Conservation (phyloP, 495 filamentous ascomycete species). For the Aspergillus cristatus region DNA sequence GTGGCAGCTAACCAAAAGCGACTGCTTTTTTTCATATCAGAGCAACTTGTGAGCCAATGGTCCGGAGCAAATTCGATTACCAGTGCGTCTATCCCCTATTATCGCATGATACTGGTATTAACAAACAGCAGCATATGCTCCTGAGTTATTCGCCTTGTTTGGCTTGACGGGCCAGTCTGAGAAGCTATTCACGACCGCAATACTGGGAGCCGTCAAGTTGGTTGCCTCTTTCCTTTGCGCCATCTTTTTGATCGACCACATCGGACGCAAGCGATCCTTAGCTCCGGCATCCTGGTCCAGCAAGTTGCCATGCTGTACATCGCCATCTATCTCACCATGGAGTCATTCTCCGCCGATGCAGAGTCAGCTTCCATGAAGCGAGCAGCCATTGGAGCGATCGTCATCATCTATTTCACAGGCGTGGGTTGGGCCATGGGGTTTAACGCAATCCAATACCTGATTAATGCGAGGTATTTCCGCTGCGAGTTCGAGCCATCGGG, state of each 20-base stretch:
- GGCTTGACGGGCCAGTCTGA: slow-evolving; percentile 49
- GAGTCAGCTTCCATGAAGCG: slow-evolving; percentile 5
- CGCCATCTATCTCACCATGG: slow-evolving; percentile 46
- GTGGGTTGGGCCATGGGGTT: slow-evolving; percentile 58
- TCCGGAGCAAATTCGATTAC: slow-evolving; percentile 49
- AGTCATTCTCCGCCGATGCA: slow-evolving; percentile 5
- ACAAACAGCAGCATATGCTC: slow-evolving; percentile 43
- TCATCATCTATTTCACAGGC: slow-evolving; percentile 47
- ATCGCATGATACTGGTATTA: not conserved
- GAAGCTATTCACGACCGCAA: slow-evolving; percentile 50
- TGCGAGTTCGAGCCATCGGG: slow-evolving; percentile 20
- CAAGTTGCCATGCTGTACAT: slow-evolving; percentile 51
- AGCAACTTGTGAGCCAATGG: slow-evolving; percentile 50
- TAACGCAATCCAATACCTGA: slow-evolving; percentile 59
- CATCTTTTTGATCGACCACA: slow-evolving; percentile 53
- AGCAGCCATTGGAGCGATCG: slow-evolving; percentile 38
- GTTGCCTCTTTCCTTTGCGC: slow-evolving; percentile 48
- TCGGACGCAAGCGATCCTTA: slow-evolving; percentile 52
- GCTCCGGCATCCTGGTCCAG: slow-evolving; percentile 47
- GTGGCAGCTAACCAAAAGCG: slow-evolving; percentile 43
- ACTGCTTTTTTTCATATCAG: slow-evolving; percentile 38
- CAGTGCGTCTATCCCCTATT: slow-evolving; percentile 5
- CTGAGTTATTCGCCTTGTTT: slow-evolving; percentile 49
- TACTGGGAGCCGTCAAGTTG: slow-evolving; percentile 58
- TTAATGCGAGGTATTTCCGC: slow-evolving; percentile 60